phyloP scores from a whole-genome alignment of 163 green algal genomes.

The Volvox carteri region DNA sequence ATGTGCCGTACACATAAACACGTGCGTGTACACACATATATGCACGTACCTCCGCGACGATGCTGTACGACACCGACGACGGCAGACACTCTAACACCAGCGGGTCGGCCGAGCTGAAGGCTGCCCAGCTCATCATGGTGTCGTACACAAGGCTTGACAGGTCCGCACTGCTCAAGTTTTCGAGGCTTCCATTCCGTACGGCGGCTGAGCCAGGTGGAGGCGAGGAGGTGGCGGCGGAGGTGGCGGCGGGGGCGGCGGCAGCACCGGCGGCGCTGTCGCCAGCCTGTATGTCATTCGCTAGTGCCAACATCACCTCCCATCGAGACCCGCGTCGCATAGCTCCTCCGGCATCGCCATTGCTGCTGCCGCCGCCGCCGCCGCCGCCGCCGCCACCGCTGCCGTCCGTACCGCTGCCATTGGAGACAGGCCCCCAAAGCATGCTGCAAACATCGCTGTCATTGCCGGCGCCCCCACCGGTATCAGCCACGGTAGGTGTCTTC shows the following conservation, averaged over 20 bases:
- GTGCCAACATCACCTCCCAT: neutral
- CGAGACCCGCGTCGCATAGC: neutral
- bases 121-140: neutral
- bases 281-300: neutral
- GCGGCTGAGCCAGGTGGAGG: too few species aligned
- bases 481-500: too few species aligned
- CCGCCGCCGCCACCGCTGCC: neutral
- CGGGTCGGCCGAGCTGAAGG: constrained; percentile 1
- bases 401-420: too few species aligned
- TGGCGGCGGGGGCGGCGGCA: neutral
- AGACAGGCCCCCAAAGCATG: too few species aligned
- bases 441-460: neutral
- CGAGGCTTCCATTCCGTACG: neutral
- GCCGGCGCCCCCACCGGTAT: neutral
- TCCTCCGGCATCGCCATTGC: neutral
- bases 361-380: neutral
- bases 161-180: neutral
- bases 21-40: too few species aligned
- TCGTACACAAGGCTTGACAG: neutral
- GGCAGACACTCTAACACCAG: neutral
- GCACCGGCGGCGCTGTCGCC: neutral
- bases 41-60: neutral
- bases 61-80: neutral
- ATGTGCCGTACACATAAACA: too few species aligned
- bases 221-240: too few species aligned